A percentile compares a stretch with the other conserved stretches of the same genome.
These are phyloP conservation scores for Leccinellum luteum DNA, from an alignment of 768 basidiomycete genomes.

Conservation along the genomic window DNA sequence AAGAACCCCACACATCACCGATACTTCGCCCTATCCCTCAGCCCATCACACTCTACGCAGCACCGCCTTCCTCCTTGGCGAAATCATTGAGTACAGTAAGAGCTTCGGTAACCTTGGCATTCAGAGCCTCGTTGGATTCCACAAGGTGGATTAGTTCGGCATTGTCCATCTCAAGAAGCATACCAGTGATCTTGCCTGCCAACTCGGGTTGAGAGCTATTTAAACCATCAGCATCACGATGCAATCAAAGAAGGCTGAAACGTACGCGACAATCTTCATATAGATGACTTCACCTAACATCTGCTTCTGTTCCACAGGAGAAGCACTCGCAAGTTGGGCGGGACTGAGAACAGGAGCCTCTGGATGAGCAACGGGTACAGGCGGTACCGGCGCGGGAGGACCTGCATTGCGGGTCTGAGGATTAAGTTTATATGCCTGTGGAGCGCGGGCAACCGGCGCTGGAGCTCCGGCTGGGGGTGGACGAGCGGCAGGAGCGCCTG, in stretches of 20 bases:
- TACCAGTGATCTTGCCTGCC: constrained; percentile 98
- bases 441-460: constrained; percentile 38
- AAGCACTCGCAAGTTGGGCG: constrained; percentile 54
- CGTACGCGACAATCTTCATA: constrained; percentile 82
- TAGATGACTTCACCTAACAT: constrained; percentile 97
- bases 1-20: constrained; percentile 19
- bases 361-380: constrained; percentile 43
- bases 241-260: constrained; percentile 2
- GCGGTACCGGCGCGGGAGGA: constrained; percentile 31
- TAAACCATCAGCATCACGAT: constrained; percentile 8
- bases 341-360: constrained; percentile 60
- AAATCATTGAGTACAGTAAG: constrained; percentile 87
- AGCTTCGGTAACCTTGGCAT: constrained; percentile 89
- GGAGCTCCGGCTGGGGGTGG: constrained; percentile 45
- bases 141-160: constrained; percentile 86
- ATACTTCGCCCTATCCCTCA: constrained; percentile 2
- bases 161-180: constrained; percentile 99
- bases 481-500: constrained; percentile 42
- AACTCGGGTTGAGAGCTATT: constrained; percentile 81
- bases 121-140: constrained; percentile 78
- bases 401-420: constrained; percentile 37
- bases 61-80: constrained; percentile 41
- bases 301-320: constrained; percentile 92
- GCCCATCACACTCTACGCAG: background rate
- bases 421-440: constrained; percentile 32